phyloP scores from a whole-genome alignment of 1,284 basidiomycete species.

The Cutaneotrichosporon daszewskae region DNA sequence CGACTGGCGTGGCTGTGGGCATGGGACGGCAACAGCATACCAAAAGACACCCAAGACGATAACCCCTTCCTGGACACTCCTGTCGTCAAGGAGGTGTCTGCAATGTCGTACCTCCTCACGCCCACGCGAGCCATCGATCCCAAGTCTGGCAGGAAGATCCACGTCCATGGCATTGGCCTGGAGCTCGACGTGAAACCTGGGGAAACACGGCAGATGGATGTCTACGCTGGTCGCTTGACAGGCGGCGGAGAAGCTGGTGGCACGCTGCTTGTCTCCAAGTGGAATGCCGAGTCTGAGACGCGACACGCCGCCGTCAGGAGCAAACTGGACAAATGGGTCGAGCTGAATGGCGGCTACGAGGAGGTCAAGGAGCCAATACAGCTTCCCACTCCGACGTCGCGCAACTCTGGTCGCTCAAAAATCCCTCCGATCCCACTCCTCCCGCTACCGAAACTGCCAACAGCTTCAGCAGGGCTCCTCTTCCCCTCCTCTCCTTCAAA shows the following conservation, averaged over 20 bases:
- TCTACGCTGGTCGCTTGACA: conserved; percentile 30
- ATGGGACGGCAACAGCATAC: conserved; percentile 40
- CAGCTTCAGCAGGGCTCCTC: conserved; percentile 26
- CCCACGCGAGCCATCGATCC: conserved; percentile 43
- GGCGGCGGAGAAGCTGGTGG: conserved; percentile 40
- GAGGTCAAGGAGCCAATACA: conserved; percentile 8
- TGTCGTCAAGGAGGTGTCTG: conserved; percentile 6
- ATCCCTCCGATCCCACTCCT: conserved; percentile 44
- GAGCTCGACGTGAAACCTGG: conserved; percentile 40
- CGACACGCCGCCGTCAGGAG: conserved; percentile 35
- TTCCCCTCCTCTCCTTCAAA: conserved; percentile 18
- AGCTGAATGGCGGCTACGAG: conserved; percentile 39
- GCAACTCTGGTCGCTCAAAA: conserved; percentile 20
- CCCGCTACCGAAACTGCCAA: conserved; percentile 36
- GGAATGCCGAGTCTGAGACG: conserved; percentile 39
- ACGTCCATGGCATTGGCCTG: conserved; percentile 45
- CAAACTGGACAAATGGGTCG: conserved; percentile 42
- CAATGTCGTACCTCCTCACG: conserved; percentile 39
- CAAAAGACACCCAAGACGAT: conserved; percentile 19
- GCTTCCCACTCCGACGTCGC: conserved; percentile 37
- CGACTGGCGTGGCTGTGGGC: conserved; percentile 46
- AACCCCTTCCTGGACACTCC: conserved; percentile 17
- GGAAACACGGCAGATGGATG: conserved; percentile 41
- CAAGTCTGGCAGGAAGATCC: conserved; percentile 27
- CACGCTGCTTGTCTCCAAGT: conserved; percentile 42